A percentile compares a stretch with the other conserved stretches of the same genome.
Conservation (phyloP, 148 eudicot genomes). For the Chenopodium suecicum region DNA sequence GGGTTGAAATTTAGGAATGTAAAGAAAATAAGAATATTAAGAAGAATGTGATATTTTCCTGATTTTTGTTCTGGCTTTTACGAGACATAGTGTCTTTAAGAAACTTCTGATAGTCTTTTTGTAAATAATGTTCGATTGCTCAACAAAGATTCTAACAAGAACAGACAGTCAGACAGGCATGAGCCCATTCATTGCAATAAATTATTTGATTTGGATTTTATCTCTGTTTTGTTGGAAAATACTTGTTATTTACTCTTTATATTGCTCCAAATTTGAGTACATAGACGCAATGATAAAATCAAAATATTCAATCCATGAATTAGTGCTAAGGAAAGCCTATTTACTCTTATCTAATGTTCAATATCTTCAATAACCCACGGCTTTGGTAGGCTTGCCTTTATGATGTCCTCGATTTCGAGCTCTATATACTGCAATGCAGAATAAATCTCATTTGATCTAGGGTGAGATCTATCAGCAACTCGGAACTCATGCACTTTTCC, state of each 20-base stretch:
- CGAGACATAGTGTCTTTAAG: neutral
- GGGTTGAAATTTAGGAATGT: neutral
- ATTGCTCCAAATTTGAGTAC: neutral
- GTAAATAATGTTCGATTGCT: neutral
- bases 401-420: conserved; percentile 26
- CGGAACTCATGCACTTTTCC: conserved; percentile 38
- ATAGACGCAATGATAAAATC: too few relatives aligned
- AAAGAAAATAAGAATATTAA: too few relatives aligned
- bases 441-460: conserved; percentile 29
- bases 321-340: neutral
- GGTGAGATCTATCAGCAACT: conserved; percentile 43
- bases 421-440: conserved; percentile 27
- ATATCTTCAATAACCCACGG: conserved; percentile 2
- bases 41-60: too few relatives aligned
- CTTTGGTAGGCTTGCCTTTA: conserved; percentile 5
- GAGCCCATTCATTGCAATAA: neutral
- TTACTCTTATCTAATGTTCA: neutral
- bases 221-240: too few relatives aligned
- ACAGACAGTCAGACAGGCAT: neutral
- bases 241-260: neutral
- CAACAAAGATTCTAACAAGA: neutral
- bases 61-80: neutral
- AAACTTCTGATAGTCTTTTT: neutral
- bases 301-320: neutral
- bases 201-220: neutral